Evolutionary conservation across 176 grass and related monocot genomes (phyloP), one percentile per base, ranked within the genome.

Genomic region (Saccharum spontaneum): DNA sequence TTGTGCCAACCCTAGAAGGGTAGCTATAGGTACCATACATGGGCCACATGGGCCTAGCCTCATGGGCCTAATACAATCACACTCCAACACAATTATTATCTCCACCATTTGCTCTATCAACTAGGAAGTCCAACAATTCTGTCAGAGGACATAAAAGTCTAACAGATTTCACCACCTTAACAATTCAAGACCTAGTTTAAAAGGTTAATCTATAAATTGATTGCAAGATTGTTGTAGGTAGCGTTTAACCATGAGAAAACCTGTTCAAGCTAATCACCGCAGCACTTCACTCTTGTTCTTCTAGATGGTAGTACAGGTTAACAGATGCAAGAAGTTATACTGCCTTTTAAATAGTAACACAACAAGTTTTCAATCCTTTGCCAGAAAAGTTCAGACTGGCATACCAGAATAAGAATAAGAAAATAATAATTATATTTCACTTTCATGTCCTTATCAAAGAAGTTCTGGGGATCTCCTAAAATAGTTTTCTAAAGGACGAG

Each of bases 371-470:
- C 59, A 69, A 68, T 83, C 16, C 71, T 22, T 55, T 63, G 76
- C 30, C n/a, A 69, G 23, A 91, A 34, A 79, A 71, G 62, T 87
- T 91, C 43, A 69, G 64, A 80, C 26, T 76, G 62, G 62, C 80
- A 79, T 71, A 76, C 60, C 77, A 84, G 52, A 59, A 88, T 63
- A 81, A 84, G 62, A 57, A 87, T 54, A 82, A 90, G 68, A 83
- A 81, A 89, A 87, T 83, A 80, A 82, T 82, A 80, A 71, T 22
- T 61, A 72, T 48, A 87, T 83, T 94, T 90, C 63, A 45, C 72
- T 88, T 86, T 86, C 84, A 86, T 50, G 71, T 94, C 89, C 43
- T 81, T 84, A 65, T 87, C 85, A 76, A 91, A 91, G 54, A 91
- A 84, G 71, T 64, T 10, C 41, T 37, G 73, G 83, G 76, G 81